Evolutionary conservation across 2,329 filamentous ascomycete genomes (phyloP).

Genomic region (Cladophialophora psammophila): DNA sequence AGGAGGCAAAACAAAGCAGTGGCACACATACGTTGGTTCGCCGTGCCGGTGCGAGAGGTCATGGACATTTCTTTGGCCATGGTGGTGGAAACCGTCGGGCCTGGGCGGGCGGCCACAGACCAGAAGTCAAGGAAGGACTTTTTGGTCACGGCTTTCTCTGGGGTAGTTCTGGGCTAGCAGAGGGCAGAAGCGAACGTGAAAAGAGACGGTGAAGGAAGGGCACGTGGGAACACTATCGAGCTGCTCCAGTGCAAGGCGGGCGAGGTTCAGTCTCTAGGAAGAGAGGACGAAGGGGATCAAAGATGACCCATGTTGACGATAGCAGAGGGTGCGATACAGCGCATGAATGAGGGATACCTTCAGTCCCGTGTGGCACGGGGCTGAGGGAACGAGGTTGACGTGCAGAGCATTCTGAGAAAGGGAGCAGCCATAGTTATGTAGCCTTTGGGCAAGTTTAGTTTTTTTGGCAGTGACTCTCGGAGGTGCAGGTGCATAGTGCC

Average conservation of each 20-base stretch:
- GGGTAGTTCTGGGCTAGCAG: slow-evolving; percentile 7
- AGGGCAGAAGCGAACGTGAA: slow-evolving; percentile 26
- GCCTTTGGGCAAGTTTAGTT: slow-evolving; percentile 23
- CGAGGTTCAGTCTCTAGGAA: slow-evolving; percentile 32
- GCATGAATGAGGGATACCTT: slow-evolving; percentile 45
- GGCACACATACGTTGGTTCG: slow-evolving; percentile 57
- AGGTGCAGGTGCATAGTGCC: slow-evolving; percentile 25
- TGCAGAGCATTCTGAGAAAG: slow-evolving; percentile 33
- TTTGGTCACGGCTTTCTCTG: slow-evolving; percentile 10
- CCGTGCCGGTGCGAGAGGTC: slow-evolving; percentile 56
- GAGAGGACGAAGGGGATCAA: slow-evolving; percentile 36
- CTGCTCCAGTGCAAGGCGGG: slow-evolving; percentile 34
- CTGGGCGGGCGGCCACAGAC: slow-evolving; percentile 12
- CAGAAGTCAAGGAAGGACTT: slow-evolving; percentile 17
- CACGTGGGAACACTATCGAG: slow-evolving; percentile 36
- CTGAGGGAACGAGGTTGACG: slow-evolving; percentile 42
- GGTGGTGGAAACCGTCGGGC: slow-evolving; percentile 12
- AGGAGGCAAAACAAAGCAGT: background rate
- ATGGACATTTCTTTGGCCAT: slow-evolving; percentile 44
- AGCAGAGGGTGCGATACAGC: slow-evolving; percentile 27
- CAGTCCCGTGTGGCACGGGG: slow-evolving; percentile 55
- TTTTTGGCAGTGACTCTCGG: slow-evolving; percentile 25
- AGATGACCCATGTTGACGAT: slow-evolving; percentile 44
- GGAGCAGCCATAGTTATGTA: slow-evolving; percentile 38
- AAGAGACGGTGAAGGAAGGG: slow-evolving; percentile 33